These are phyloP conservation scores for Pontederia crassipes DNA, from an alignment of 176 grass and related monocot species.

Conservation along the genomic window DNA sequence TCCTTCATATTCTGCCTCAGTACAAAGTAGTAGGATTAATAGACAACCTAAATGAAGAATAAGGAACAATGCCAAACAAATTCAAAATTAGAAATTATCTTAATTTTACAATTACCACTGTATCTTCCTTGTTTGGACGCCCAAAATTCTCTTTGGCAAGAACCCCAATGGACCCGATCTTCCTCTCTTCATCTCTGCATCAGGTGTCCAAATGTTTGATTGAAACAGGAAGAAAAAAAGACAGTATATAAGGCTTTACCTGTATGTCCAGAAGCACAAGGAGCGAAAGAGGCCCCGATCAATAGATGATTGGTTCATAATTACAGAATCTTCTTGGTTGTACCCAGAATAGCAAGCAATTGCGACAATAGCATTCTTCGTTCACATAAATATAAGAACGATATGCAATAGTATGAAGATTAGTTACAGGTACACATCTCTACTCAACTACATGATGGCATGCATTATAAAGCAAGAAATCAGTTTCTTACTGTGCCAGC, in stretches of 20 bases:
- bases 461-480: too few species aligned
- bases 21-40: too few species aligned
- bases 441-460: too few species aligned
- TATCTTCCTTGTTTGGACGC: slow-evolving; percentile 90
- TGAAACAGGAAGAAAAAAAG: neutral
- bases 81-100: too few species aligned
- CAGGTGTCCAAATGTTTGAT: neutral
- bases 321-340: slow-evolving; percentile 99
- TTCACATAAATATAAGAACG: neutral
- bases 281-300: slow-evolving; percentile 98
- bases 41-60: slow-evolving; percentile 14
- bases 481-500: slow-evolving; percentile 80
- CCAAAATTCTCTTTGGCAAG: slow-evolving; percentile 97
- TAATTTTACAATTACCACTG: slow-evolving; percentile 45
- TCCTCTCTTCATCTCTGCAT: slow-evolving; percentile 91
- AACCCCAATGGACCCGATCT: slow-evolving; percentile 97
- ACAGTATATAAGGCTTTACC: slow-evolving; percentile 24
- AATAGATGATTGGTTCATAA: slow-evolving; percentile 98
- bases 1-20: slow-evolving; percentile 69
- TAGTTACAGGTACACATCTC: too few species aligned
- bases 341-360: slow-evolving; percentile 99
- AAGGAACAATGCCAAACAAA: neutral
- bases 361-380: slow-evolving; percentile 98
- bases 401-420: too few species aligned
- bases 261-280: slow-evolving; percentile 94